Evolutionary conservation across 306 rosid genomes (phyloP), one percentile per base, ranked within the genome.

Genomic region (Trifolium fragiferum): DNA sequence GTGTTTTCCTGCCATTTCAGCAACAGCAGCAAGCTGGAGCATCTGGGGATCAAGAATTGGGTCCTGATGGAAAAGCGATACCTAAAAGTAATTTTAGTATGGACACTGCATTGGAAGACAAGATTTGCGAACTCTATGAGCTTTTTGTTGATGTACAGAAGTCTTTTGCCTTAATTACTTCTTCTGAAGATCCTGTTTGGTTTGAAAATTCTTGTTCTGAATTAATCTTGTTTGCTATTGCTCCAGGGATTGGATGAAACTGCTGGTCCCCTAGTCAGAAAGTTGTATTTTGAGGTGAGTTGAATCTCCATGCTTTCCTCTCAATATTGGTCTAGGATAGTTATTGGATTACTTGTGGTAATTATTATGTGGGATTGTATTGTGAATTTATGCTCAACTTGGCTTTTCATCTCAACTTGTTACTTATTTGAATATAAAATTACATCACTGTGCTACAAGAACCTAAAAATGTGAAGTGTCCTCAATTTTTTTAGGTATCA

Each of bases 81-180:
- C 64, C 84, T 6, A 89, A 84, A 86, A 83, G 61, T 72, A 89
- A 71, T 81, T 85, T 88, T 77, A 82, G 82, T 51, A 88, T 95
- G 96, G 98, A 89, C 62, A 73, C 87, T 80, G 81, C 86, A 64
- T 58, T 95, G 89, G 98, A 95, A 86, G 98, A 95, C 77, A 92
- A 87, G 86, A 92, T 95, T 79, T 95, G 98, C 90, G 99, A 95
- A 75, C 96, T 95, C 79, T 95, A 95, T 78, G 97, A 95, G 84
- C 92, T 92, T 83, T 95, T 84, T 83, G 97, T 85, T 89, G 99
- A 95, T 84, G 99, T 95, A 87, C 65, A 47, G 67, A 86, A 61
- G 23, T 70, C 33, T 74, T 70, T 66, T 33, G 23, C 76, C 76
- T 77, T 69, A 69, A 70, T 66, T 65, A 68, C 74, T 74, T 12